Evolutionary conservation across 306 rosid species (phyloP).

Genomic region (Malus domestica): DNA sequence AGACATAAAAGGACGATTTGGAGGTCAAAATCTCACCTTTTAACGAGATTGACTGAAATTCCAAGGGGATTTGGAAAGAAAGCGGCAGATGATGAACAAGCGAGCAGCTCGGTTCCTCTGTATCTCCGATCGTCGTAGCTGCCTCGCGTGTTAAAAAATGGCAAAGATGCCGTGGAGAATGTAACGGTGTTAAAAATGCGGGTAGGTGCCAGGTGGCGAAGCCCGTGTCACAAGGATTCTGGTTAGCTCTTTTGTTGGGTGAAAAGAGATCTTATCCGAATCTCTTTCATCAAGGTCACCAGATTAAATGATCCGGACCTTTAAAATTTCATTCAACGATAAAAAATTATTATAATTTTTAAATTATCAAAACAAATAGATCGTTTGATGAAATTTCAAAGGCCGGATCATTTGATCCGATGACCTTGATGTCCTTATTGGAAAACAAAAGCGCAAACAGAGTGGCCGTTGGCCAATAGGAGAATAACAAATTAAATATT

Average conservation of each 20-base stretch:
- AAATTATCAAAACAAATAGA: too few relatives aligned
- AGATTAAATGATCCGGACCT: rapidly evolving
- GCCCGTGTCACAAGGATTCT: not conserved
- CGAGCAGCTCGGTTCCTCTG: not conserved
- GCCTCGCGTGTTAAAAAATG: not conserved
- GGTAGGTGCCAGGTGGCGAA: not conserved
- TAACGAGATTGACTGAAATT: not conserved
- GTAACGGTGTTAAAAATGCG: not conserved
- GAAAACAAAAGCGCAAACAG: too few relatives aligned
- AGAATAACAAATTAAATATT: too few relatives aligned
- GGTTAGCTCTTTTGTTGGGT: not conserved
- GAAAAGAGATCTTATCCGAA: too few relatives aligned
- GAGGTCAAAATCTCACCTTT: not conserved
- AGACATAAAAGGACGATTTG: not conserved
- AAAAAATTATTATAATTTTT: too few relatives aligned
- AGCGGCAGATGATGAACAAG: not conserved
- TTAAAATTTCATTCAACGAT: too few relatives aligned
- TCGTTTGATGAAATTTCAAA: too few relatives aligned
- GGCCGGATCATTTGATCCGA: too few relatives aligned
- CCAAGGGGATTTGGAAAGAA: not conserved
- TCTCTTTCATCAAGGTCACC: rapidly evolving
- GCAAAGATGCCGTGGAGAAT: not conserved
- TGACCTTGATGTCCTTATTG: too few relatives aligned
- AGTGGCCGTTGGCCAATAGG: too few relatives aligned
- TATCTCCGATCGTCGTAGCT: not conserved